Conservation (phyloP, 73 alveolate species). For the Tetrahymena elliotti region DNA sequence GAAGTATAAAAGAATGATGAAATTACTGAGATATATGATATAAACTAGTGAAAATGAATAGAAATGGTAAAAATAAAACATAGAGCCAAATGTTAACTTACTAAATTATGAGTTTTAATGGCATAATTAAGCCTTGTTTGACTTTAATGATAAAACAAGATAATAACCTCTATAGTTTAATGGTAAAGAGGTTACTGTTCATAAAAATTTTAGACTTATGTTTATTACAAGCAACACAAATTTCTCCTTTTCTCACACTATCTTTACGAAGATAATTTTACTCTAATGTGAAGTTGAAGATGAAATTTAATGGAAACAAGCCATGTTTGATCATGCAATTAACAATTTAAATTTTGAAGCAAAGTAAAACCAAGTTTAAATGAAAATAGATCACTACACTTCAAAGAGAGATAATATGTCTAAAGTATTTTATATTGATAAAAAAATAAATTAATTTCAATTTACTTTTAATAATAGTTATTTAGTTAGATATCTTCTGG, state of each 20-base stretch:
- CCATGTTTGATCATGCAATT: not conserved
- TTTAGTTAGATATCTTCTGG: not conserved
- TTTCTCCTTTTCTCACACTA: not conserved
- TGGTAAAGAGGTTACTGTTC: not conserved
- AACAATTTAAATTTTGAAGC: not conserved
- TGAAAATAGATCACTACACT: not conserved
- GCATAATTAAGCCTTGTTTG: not conserved
- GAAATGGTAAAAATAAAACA: not conserved
- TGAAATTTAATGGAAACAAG: not conserved
- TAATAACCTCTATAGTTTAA: not conserved
- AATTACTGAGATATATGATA: not conserved
- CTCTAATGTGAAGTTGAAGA: not conserved
- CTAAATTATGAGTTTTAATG: not conserved
- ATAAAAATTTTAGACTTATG: not conserved
- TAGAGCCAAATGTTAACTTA: not conserved
- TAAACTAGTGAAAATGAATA: not conserved
- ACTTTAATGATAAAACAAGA: not conserved
- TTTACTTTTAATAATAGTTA: not conserved
- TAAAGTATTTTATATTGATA: not conserved
- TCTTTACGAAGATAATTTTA: not conserved
- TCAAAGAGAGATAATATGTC: not conserved
- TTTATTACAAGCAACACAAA: not conserved
- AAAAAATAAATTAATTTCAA: not conserved
- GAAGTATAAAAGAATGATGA: not conserved
- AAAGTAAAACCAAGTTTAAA: not conserved